Evolutionary conservation across 2,329 filamentous ascomycete genomes (phyloP).

Genomic region (Arthrobotrys conoides): DNA sequence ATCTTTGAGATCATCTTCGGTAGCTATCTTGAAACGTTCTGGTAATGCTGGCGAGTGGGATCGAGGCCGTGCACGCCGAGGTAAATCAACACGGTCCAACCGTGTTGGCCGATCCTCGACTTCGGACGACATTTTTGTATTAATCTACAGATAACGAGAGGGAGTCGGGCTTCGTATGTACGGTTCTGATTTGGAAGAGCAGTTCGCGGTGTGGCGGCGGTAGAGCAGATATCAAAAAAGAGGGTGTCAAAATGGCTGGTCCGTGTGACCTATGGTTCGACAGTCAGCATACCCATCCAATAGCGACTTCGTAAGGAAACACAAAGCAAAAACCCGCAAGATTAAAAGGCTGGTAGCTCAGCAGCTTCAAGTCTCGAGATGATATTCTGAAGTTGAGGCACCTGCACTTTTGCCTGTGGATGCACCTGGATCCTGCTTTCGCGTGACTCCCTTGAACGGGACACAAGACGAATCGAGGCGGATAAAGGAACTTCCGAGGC

Average conservation of each 20-base stretch:
- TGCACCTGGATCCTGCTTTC: conserved; percentile 59
- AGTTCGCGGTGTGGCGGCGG: conserved; percentile 21
- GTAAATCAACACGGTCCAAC: conserved; percentile 54
- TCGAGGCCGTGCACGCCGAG: conserved; percentile 51
- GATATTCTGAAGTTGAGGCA: conserved; percentile 38
- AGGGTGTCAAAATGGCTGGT: conserved; percentile 58
- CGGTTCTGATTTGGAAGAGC: conserved; percentile 13
- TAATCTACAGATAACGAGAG: conserved; percentile 39
- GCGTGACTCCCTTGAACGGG: conserved; percentile 52
- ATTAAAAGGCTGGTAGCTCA: conserved; percentile 9
- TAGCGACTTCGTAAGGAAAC: conserved; percentile 19
- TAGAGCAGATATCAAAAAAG: conserved; percentile 43
- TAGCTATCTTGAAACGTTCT: conserved; percentile 58
- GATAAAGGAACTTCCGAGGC: conserved; percentile 58
- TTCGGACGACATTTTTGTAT: conserved; percentile 61
- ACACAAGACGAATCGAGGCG: conserved; percentile 32
- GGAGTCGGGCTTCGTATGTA: conserved; percentile 49
- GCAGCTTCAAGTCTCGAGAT: conserved; percentile 44
- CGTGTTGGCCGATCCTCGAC: conserved; percentile 60
- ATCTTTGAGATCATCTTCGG: conserved; percentile 59
- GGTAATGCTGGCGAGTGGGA: conserved; percentile 60
- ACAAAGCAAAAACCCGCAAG: conserved; percentile 13
- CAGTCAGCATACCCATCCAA: conserved; percentile 60
- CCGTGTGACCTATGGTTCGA: conserved; percentile 60
- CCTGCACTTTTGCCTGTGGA: conserved; percentile 58